Percentiles rank a stretch among this genome's conserved stretches.
These are phyloP conservation scores for Psilocybe tampanensis DNA, from an alignment of 768 basidiomycete species.

Conservation along the genomic window DNA sequence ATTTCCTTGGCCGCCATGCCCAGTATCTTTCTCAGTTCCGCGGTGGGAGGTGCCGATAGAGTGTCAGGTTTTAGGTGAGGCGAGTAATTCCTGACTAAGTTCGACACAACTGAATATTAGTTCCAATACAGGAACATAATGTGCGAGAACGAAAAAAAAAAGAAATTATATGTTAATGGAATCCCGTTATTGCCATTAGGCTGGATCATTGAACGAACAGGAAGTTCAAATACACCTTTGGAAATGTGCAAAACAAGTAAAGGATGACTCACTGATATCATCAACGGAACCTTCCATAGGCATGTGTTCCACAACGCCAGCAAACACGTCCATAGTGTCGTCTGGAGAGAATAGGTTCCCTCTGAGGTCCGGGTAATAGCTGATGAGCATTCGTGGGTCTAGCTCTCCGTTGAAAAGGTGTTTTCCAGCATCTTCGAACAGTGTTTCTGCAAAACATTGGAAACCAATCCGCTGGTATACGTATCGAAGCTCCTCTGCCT, in stretches of 20 bases:
- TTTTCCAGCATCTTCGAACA: conserved; percentile 82
- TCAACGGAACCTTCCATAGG: conserved; percentile 70
- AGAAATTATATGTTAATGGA: conserved; percentile 27
- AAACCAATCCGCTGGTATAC: conserved; percentile 84
- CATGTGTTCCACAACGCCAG: conserved; percentile 76
- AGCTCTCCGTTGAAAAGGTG: conserved; percentile 77
- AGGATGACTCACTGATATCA: conserved; percentile 76
- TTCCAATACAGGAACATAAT: conserved; percentile 53
- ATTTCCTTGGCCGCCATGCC: conserved; percentile 71
- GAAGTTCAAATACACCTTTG: conserved; percentile 13
- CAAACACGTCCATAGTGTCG: conserved; percentile 70
- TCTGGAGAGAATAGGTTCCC: conserved; percentile 57
- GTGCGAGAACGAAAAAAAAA: conserved; percentile 20
- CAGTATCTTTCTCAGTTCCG: conserved; percentile 67
- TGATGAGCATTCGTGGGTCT: conserved; percentile 83
- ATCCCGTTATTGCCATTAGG: conserved; percentile 19
- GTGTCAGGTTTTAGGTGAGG: conserved; percentile 80
- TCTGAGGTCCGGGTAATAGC: conserved; percentile 78
- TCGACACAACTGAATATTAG: conserved; percentile 81
- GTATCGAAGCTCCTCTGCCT: conserved; percentile 75
- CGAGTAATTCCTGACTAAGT: conserved; percentile 92
- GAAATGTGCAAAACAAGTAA: conserved; percentile 26
- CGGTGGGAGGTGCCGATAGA: conserved; percentile 66
- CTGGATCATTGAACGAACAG: conserved; percentile 1
- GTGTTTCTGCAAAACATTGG: conserved; percentile 74